phyloP scores from a whole-genome alignment of 192 early-diverging fungal genomes.

The Coemansia sp. region DNA sequence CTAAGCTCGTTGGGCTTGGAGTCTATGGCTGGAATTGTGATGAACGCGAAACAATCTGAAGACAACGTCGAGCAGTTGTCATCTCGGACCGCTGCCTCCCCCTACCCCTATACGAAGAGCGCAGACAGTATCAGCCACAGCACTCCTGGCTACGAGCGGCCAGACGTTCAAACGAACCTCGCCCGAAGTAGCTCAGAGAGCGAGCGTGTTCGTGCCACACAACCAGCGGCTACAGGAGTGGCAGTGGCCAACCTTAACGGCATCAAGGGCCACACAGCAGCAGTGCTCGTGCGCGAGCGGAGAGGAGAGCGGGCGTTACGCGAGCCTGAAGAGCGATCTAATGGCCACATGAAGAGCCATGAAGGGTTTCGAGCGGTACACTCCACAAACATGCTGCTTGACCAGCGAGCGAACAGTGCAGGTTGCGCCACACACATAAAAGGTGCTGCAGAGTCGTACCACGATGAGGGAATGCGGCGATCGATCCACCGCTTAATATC shows the following conservation, averaged over 20 bases:
- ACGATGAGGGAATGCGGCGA: slow-evolving; percentile 42
- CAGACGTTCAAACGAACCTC: neutral
- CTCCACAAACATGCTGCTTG: slow-evolving; percentile 15
- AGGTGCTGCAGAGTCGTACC: slow-evolving; percentile 14
- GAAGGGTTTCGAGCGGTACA: slow-evolving; percentile 1
- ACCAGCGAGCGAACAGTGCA: slow-evolving; percentile 18
- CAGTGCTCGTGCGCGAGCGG: neutral
- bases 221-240: neutral
- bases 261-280: neutral
- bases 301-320: neutral
- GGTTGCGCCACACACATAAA: neutral
- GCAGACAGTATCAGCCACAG: neutral
- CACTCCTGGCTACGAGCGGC: neutral
- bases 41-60: slow-evolving; percentile 32
- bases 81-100: slow-evolving; percentile 18
- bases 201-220: neutral
- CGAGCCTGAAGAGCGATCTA: neutral
- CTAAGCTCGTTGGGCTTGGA: slow-evolving; percentile 4
- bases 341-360: neutral
- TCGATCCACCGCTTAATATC: slow-evolving; percentile 44
- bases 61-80: slow-evolving; percentile 28
- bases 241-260: neutral
- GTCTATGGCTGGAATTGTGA: slow-evolving; percentile 41
- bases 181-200: slow-evolving; percentile 1
- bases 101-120: slow-evolving; percentile 25